These are phyloP conservation scores for Claviceps quebecensis DNA, from an alignment of 2,329 filamentous ascomycete species.

Conservation along the genomic window DNA sequence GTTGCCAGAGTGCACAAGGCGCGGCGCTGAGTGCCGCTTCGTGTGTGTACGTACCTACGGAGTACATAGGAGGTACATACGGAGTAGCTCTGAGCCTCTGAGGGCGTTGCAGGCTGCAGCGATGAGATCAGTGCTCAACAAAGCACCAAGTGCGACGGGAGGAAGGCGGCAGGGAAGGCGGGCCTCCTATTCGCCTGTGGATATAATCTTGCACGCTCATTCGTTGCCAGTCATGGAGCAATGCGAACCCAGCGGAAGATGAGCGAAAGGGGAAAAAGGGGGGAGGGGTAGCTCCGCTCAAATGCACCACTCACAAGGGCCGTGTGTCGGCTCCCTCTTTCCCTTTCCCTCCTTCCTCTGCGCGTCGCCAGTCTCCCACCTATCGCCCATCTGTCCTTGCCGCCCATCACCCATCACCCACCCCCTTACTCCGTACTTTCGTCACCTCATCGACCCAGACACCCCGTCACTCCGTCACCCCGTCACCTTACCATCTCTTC, in stretches of 20 bases:
- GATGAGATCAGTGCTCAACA: no score
- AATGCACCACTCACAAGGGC: no score
- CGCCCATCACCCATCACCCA: no score
- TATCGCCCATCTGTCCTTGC: conserved; percentile 6
- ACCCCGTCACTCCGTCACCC: conserved; percentile 5
- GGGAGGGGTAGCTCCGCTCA: not conserved
- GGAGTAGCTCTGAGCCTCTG: no score
- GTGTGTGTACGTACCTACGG: no score
- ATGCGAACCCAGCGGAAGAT: not conserved
- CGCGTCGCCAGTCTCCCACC: conserved; percentile 8
- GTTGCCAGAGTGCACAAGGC: no score
- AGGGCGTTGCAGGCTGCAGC: no score
- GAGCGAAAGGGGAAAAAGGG: not conserved
- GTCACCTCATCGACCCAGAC: conserved; percentile 4
- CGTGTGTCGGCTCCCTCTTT: conserved; percentile 9
- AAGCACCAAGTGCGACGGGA: not conserved
- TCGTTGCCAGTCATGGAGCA: not conserved
- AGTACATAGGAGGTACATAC: no score
- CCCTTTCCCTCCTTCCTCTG: conserved; percentile 15
- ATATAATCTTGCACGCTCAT: not conserved
- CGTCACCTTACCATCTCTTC: conserved; percentile 9
- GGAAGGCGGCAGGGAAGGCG: not conserved
- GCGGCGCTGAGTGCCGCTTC: no score
- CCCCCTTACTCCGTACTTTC: not conserved
- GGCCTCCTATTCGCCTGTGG: not conserved